Conservation (phyloP, 2,329 filamentous ascomycete species). For the Hypoxylon sp. region DNA sequence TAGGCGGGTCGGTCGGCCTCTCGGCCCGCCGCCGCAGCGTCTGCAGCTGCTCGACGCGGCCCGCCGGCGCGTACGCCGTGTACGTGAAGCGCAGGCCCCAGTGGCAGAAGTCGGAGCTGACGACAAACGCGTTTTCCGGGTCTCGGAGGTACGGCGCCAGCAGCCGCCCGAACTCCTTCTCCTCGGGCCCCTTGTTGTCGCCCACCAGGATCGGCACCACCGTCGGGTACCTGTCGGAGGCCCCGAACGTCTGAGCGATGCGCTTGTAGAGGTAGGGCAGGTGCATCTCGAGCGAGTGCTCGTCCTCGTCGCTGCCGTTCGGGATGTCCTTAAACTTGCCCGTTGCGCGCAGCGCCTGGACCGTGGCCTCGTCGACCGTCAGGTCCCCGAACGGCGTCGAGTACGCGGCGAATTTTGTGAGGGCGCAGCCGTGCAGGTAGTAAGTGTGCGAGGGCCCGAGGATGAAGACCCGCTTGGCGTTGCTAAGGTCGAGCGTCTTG, state of each 20-base stretch:
- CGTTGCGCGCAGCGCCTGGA: slow-evolving; percentile 61
- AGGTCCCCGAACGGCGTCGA: slow-evolving; percentile 80
- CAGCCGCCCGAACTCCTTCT: slow-evolving; percentile 75
- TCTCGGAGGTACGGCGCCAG: slow-evolving; percentile 83
- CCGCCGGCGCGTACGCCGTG: slow-evolving; percentile 73
- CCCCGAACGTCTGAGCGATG: slow-evolving; percentile 63
- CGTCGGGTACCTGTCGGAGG: slow-evolving; percentile 70
- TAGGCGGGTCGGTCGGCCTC: slow-evolving; percentile 61
- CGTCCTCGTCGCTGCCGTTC: slow-evolving; percentile 74
- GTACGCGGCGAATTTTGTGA: slow-evolving; percentile 78
- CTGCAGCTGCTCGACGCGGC: slow-evolving; percentile 55
- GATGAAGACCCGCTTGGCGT: slow-evolving; percentile 88
- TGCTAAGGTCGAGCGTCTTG: slow-evolving; percentile 83
- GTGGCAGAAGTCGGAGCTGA: slow-evolving; percentile 97
- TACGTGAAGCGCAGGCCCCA: slow-evolving; percentile 91
- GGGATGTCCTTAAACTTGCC: slow-evolving; percentile 75
- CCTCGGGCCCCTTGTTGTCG: slow-evolving; percentile 72
- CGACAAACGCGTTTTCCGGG: slow-evolving; percentile 81
- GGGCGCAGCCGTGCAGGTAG: slow-evolving; percentile 80
- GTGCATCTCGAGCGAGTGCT: slow-evolving; percentile 98
- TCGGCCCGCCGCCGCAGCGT: slow-evolving; percentile 52
- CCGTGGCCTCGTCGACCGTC: slow-evolving; percentile 69
- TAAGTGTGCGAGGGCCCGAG: slow-evolving; percentile 93
- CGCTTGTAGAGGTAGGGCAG: slow-evolving; percentile 92
- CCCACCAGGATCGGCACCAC: slow-evolving; percentile 91